Conservation (phyloP, 805 yeast genomes). For the Yarrowia bubula region DNA sequence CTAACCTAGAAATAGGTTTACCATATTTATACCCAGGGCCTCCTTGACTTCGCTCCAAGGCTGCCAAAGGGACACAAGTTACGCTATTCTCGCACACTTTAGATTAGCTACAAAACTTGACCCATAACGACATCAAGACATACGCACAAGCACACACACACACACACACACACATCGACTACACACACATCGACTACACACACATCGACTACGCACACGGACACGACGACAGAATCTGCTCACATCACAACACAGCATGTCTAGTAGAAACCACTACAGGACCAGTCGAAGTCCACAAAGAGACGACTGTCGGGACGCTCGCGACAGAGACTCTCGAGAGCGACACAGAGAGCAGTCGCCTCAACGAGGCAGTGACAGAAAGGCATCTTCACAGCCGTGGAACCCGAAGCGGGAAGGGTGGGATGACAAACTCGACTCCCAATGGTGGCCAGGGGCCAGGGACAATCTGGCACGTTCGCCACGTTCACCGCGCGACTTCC, state of each 20-base stretch:
- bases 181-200: not conserved
- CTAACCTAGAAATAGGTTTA: not conserved
- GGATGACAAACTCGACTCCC: not conserved
- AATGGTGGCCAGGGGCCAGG: not conserved
- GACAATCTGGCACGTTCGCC: not conserved
- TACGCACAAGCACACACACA: not conserved
- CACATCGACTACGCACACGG: not conserved
- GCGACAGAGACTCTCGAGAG: not conserved
- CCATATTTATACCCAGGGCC: not conserved
- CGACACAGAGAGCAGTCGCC: not conserved
- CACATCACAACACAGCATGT: not conserved
- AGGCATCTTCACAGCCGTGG: not conserved
- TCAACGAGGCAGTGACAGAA: not conserved
- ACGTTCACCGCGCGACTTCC: not conserved
- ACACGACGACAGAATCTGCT: not conserved
- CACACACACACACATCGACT: not conserved
- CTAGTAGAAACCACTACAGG: conserved; percentile 2
- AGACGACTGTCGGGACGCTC: not conserved
- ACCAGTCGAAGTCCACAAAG: not conserved
- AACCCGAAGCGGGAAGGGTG: not conserved
- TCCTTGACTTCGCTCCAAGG: no score
- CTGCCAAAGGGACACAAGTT: no score
- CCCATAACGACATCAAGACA: not conserved
- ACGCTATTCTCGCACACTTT: not conserved
- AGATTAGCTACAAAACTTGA: not conserved